These are phyloP conservation scores for Fragaria iinumae DNA, from an alignment of 306 rosid species.

Conservation along the genomic window DNA sequence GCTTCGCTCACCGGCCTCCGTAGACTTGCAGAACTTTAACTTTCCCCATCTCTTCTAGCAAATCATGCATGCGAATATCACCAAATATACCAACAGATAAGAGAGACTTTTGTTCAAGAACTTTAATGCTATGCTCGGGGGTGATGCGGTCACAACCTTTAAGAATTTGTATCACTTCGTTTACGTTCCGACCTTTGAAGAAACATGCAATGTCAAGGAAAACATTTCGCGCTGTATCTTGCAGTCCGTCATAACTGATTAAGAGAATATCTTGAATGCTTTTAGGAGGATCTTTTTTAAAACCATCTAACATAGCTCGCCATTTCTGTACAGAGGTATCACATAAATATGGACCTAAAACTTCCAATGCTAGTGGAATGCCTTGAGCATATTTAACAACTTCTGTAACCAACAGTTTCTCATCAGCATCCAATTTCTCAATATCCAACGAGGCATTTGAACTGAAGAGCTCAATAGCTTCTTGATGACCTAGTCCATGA, in stretches of 20 bases:
- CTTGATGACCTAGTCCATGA: neutral
- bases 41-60: constrained; percentile 37
- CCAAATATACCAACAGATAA: neutral
- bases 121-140: neutral
- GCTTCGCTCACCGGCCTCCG: constrained; percentile 18
- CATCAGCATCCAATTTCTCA: too few relatives aligned
- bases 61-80: constrained; percentile 36
- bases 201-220: constrained; percentile 20
- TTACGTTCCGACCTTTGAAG: too few relatives aligned
- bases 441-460: neutral
- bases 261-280: constrained; percentile 34
- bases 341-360: constrained; percentile 37
- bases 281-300: constrained; percentile 28
- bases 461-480: neutral
- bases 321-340: constrained; percentile 24
- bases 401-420: neutral
- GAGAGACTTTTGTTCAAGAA: neutral
- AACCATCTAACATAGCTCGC: constrained; percentile 28
- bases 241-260: constrained; percentile 35
- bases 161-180: too few relatives aligned
- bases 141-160: constrained; percentile 1
- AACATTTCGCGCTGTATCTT: constrained; percentile 13
- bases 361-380: constrained; percentile 37
- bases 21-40: constrained; percentile 21
- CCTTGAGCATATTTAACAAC: neutral